These are phyloP conservation scores for Acmispon strigosus DNA, from an alignment of 306 rosid species.

Conservation along the genomic window DNA sequence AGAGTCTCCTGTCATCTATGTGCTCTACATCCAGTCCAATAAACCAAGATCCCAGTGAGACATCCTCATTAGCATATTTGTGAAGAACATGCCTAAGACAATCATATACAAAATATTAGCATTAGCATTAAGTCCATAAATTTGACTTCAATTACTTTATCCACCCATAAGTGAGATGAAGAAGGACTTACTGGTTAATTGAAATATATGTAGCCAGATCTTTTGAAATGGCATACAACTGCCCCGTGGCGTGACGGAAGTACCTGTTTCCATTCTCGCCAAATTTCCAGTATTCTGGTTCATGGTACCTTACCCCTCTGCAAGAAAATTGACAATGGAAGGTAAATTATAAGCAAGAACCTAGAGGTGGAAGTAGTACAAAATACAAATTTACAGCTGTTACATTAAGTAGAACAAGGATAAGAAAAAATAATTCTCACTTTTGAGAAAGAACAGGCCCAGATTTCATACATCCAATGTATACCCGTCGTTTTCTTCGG, in stretches of 20 bases:
- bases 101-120: background rate
- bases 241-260: constrained; percentile 98
- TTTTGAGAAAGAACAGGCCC: constrained; percentile 93
- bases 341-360: constrained; percentile 25
- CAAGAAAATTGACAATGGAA: background rate
- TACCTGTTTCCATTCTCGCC: constrained; percentile 97
- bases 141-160: constrained; percentile 7
- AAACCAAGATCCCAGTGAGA: constrained; percentile 91
- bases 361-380: background rate
- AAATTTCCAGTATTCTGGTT: constrained; percentile 95
- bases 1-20: constrained; percentile 85
- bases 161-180: background rate
- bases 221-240: constrained; percentile 85
- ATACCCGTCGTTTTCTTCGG: constrained; percentile 61
- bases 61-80: constrained; percentile 96
- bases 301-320: constrained; percentile 98
- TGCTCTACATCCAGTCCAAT: constrained; percentile 90
- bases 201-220: constrained; percentile 86
- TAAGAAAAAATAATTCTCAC: constrained; percentile 34
- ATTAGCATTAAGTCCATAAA: background rate
- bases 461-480: constrained; percentile 99
- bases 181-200: constrained; percentile 61
- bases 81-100: constrained; percentile 84
- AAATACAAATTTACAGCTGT: background rate
- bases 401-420: background rate